Base-by-base conservation (phyloP, 345 rosid genomes). In the Aegle marmelos region DNA sequence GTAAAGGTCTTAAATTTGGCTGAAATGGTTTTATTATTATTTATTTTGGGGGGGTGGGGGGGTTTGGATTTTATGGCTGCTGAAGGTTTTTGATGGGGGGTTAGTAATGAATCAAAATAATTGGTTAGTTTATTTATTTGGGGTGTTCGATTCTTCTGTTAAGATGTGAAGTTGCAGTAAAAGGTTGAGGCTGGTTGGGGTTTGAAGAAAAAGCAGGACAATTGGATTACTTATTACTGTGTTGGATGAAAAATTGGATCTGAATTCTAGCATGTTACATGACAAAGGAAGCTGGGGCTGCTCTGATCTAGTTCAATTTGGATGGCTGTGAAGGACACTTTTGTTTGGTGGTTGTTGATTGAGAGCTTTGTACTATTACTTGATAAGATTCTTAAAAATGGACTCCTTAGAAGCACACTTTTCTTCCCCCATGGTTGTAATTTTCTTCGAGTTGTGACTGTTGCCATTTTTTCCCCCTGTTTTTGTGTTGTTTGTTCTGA, bases 251-350 rank as follows among this genome's bases (percentile, higher is more conserved):
- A 60, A 48, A 39, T 64, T 58, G 78, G 82, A 76, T 83, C 80
- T 77, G 84, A 78, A 74, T 56, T 60, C 54, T 22, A 50, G 69
- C 30, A 27, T 53, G 33, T 57, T 62, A 74, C 2, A 53, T 37
- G 78, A 71, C 31, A 30, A 67, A 70, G 48, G 10, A n/a, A 36
- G 67, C 30, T 36, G 67, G 36, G 77, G 45, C 75, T 80, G 75
- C 27, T 68, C 54, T 84, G 85, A 80, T 80, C 82, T 53, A 77
- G 64, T 77, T 72, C 68, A 34, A 54, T n/a, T 73, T 78, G 71
- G 36, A 76, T 76, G 70, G 73, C 41, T 63, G 11, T 59, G 74
- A 37, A 70, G 68, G 36, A 54, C 11, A 76, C 28, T 25, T 22
- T 73, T 70, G 71, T 34, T 75, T 79, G 79, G 70, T 39, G 63